Evolutionary conservation across 768 basidiomycete genomes (phyloP).

Genomic region (Lactifluus hygrophoroides): DNA sequence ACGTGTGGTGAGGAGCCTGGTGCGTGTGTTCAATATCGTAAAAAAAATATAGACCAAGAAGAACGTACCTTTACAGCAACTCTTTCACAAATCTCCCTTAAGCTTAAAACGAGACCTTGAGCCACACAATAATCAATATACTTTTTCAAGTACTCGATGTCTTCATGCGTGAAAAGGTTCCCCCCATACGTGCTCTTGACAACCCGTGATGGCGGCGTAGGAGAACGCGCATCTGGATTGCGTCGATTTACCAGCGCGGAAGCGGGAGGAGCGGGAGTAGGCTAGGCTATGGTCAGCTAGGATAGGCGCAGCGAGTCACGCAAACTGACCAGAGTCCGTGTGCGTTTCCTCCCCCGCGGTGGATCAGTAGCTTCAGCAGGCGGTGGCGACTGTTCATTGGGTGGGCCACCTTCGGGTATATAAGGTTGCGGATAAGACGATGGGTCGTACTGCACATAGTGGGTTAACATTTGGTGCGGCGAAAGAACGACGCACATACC

Average conservation of each 20-base stretch:
- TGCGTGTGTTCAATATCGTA: neutral
- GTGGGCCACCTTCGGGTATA: constrained; percentile 43
- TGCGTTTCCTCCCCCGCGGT: constrained; percentile 60
- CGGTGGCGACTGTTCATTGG: constrained; percentile 30
- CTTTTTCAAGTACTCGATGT: constrained; percentile 73
- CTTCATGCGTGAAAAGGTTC: constrained; percentile 78
- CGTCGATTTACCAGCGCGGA: constrained; percentile 58
- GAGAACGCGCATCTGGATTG: constrained; percentile 64
- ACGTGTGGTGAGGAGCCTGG: constrained; percentile 87
- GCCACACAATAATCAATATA: constrained; percentile 90
- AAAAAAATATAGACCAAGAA: neutral
- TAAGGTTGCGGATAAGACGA: constrained; percentile 48
- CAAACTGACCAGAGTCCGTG: constrained; percentile 42
- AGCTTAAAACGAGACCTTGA: constrained; percentile 69
- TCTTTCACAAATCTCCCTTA: constrained; percentile 82
- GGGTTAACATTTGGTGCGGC: neutral
- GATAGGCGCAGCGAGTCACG: neutral
- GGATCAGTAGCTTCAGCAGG: constrained; percentile 27
- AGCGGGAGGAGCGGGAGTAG: constrained; percentile 57
- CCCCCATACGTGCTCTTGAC: constrained; percentile 88
- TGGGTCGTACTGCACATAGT: constrained; percentile 40
- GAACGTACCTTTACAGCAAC: constrained; percentile 67
- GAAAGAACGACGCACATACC: constrained; percentile 29
- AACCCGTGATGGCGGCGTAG: constrained; percentile 73
- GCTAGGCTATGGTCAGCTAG: constrained; percentile 29